Evolutionary conservation across 2,329 filamentous ascomycete species (phyloP).

Genomic region (Stachybotrys chlorohalonatus): DNA sequence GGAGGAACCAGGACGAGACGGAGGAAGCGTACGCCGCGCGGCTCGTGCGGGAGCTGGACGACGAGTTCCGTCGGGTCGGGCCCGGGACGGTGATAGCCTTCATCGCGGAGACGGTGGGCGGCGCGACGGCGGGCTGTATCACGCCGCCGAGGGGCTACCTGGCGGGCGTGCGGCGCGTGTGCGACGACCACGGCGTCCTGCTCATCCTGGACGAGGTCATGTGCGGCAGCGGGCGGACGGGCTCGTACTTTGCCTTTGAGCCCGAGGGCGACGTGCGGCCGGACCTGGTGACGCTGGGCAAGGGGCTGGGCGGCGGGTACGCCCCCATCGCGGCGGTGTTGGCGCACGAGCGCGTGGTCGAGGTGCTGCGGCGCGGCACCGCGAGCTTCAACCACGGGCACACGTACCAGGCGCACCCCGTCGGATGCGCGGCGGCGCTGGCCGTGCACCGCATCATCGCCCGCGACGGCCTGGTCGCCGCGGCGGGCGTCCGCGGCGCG

Average conservation of each 20-base stretch:
- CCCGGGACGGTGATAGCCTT: constrained; percentile 62
- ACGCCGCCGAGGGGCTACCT: constrained; percentile 61
- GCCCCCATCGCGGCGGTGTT: constrained; percentile 53
- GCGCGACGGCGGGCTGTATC: constrained; percentile 59
- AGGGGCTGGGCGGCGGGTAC: constrained; percentile 57
- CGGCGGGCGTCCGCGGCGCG: constrained; percentile 45
- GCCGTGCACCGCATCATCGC: constrained; percentile 52
- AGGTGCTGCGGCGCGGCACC: constrained; percentile 27
- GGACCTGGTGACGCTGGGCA: constrained; percentile 58
- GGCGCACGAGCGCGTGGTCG: constrained; percentile 39
- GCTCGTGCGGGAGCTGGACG: constrained; percentile 56
- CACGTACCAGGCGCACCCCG: constrained; percentile 52
- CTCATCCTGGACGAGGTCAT: constrained; percentile 76
- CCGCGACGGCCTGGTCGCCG: constrained; percentile 47
- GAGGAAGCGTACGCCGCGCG: constrained; percentile 50
- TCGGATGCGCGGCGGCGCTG: constrained; percentile 51
- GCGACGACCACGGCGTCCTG: constrained; percentile 61
- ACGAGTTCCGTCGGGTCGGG: constrained; percentile 54
- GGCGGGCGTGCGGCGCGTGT: constrained; percentile 56
- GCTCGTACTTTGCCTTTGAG: constrained; percentile 53
- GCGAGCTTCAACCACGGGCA: constrained; percentile 42
- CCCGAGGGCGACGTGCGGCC: constrained; percentile 44
- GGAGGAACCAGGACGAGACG: constrained; percentile 39
- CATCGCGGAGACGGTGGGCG: constrained; percentile 64
- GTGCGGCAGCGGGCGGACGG: constrained; percentile 55